A percentile compares a stretch with the other conserved stretches of the same genome.
Conservation (phyloP, 2,329 filamentous ascomycete species). For the Raffaelea arxii region DNA sequence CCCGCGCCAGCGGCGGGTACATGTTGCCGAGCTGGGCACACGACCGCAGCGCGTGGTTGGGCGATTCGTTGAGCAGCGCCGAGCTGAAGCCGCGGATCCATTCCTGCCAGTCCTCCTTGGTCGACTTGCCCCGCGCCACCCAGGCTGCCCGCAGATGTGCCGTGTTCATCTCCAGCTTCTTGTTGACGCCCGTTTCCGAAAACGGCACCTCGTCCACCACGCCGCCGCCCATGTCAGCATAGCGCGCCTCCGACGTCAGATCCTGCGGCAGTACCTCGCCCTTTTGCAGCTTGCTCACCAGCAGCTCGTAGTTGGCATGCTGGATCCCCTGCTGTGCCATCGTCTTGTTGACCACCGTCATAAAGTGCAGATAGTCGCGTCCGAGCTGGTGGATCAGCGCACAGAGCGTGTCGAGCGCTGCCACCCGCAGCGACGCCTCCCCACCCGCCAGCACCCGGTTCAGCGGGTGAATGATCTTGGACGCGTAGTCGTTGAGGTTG, state of each 20-base stretch:
- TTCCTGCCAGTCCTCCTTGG: slow-evolving; percentile 97
- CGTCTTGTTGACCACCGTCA: slow-evolving; percentile 84
- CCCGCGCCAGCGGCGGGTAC: slow-evolving; percentile 82
- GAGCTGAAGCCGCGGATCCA: slow-evolving; percentile 97
- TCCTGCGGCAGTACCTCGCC: slow-evolving; percentile 93
- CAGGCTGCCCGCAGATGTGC: slow-evolving; percentile 95
- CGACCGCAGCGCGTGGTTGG: slow-evolving; percentile 86
- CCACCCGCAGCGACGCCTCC: slow-evolving; percentile 64
- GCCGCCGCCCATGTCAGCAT: slow-evolving; percentile 70
- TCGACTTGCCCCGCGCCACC: slow-evolving; percentile 95
- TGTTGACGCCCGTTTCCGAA: slow-evolving; percentile 67
- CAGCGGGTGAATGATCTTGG: slow-evolving; percentile 90
- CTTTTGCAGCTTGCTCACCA: slow-evolving; percentile 87
- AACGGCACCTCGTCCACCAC: slow-evolving; percentile 70
- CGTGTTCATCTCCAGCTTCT: slow-evolving; percentile 95
- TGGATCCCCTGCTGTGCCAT: slow-evolving; percentile 71
- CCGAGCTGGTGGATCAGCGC: slow-evolving; percentile 93
- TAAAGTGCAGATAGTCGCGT: slow-evolving; percentile 90
- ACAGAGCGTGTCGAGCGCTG: slow-evolving; percentile 88
- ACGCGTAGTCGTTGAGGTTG: slow-evolving; percentile 93
- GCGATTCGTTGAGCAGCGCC: slow-evolving; percentile 87
- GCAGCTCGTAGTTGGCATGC: slow-evolving; percentile 83
- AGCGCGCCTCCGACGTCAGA: slow-evolving; percentile 75
- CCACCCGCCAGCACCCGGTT: slow-evolving; percentile 67
- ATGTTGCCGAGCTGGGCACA: slow-evolving; percentile 86